Conservation (phyloP, 129 eudicot species). For the Cynara cardunculus region DNA sequence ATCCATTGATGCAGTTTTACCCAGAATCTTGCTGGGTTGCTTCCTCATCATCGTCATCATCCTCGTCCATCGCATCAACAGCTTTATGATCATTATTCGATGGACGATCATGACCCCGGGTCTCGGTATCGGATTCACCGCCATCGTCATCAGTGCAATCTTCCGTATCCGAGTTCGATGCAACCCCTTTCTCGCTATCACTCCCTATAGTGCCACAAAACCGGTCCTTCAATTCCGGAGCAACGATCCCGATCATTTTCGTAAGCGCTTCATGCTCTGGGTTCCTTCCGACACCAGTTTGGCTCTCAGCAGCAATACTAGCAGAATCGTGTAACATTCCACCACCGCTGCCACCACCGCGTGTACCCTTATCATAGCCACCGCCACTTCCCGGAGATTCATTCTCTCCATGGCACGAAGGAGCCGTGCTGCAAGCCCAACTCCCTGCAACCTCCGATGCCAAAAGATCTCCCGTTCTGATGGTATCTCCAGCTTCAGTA, state of each 20-base stretch:
- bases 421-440: conserved; percentile 75
- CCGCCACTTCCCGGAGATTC: conserved; percentile 52
- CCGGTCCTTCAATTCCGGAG: conserved; percentile 67
- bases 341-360: conserved; percentile 23
- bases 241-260: conserved; percentile 76
- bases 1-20: not conserved
- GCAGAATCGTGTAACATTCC: conserved; percentile 46
- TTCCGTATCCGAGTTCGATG: conserved; percentile 64
- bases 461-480: conserved; percentile 77
- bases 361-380: conserved; percentile 16
- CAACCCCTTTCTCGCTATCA: conserved; percentile 35
- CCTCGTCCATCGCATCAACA: conserved; percentile 42
- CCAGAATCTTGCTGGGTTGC: conserved; percentile 63
- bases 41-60: conserved; percentile 53
- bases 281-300: conserved; percentile 42
- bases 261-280: conserved; percentile 49
- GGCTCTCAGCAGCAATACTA: conserved; percentile 72
- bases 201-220: conserved; percentile 45
- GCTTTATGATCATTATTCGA: conserved; percentile 22
- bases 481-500: conserved; percentile 54
- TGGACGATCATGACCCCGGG: conserved; percentile 27
- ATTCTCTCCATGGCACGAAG: conserved; percentile 84
- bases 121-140: conserved; percentile 58
- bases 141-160: conserved; percentile 49
- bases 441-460: conserved; percentile 93